These are phyloP conservation scores for Kockovaella imperatae DNA, from an alignment of 768 basidiomycete genomes.

Conservation along the genomic window DNA sequence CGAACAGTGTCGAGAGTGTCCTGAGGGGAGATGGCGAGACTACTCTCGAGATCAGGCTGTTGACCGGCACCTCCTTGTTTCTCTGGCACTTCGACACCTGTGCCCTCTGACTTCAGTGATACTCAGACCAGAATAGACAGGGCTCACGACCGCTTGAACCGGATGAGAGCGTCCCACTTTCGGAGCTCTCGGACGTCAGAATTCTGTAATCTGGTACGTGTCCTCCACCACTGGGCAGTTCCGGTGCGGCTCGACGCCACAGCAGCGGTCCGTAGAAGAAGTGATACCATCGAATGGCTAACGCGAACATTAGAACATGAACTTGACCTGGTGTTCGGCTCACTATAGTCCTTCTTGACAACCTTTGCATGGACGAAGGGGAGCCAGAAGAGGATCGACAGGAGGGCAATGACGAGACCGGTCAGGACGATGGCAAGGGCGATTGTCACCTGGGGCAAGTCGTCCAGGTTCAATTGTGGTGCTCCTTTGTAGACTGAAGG, in stretches of 20 bases:
- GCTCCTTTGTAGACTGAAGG: slow-evolving; percentile 47
- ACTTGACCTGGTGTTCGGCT: too few relatives aligned
- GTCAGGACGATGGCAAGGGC: slow-evolving; percentile 46
- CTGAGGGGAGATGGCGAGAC: too few relatives aligned
- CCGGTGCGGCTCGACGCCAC: slow-evolving; percentile 44
- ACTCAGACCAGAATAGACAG: too few relatives aligned
- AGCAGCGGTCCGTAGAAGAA: slow-evolving; percentile 48
- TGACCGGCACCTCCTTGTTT: too few relatives aligned
- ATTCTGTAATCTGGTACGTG: slow-evolving; percentile 45
- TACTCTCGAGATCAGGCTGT: too few relatives aligned
- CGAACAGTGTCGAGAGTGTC: too few relatives aligned
- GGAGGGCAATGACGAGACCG: slow-evolving; percentile 38
- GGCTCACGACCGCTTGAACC: slow-evolving; percentile 28
- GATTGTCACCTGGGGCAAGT: slow-evolving; percentile 33
- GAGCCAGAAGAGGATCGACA: slow-evolving; percentile 47
- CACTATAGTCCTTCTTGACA: slow-evolving; percentile 48
- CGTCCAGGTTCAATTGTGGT: slow-evolving; percentile 44
- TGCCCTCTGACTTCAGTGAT: too few relatives aligned
- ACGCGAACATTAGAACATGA: too few relatives aligned
- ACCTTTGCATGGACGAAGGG: slow-evolving; percentile 47
- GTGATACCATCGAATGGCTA: slow-evolving; percentile 46
- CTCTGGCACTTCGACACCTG: too few relatives aligned
- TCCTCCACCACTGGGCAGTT: slow-evolving; percentile 11
- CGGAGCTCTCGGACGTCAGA: neutral
- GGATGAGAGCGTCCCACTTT: too few relatives aligned